These are phyloP conservation scores for Fusarium algeriense DNA, from an alignment of 2,329 filamentous ascomycete genomes.

Conservation along the genomic window DNA sequence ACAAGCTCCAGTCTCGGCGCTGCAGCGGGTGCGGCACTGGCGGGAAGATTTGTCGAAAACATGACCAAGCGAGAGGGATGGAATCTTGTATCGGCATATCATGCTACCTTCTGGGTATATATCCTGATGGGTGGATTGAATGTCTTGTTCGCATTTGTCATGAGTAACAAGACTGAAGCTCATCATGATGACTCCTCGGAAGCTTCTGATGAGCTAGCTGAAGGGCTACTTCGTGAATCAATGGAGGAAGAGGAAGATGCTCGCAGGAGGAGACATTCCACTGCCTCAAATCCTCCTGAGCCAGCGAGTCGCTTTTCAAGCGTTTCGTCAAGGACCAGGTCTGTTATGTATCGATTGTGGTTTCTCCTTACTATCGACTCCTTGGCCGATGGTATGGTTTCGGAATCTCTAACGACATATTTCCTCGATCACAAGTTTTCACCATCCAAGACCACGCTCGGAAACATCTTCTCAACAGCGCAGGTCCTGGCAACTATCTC, in stretches of 20 bases:
- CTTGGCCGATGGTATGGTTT: slow-evolving; percentile 74
- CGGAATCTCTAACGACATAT: slow-evolving; percentile 68
- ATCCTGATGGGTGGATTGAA: slow-evolving; percentile 66
- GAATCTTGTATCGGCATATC: slow-evolving; percentile 65
- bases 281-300: slow-evolving; percentile 24
- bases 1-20: slow-evolving; percentile 68
- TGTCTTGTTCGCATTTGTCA: slow-evolving; percentile 57
- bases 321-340: slow-evolving; percentile 69
- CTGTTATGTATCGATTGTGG: slow-evolving; percentile 74
- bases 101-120: slow-evolving; percentile 70
- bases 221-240: slow-evolving; percentile 45
- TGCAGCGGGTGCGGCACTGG: slow-evolving; percentile 64
- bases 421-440: slow-evolving; percentile 69
- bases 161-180: slow-evolving; percentile 67
- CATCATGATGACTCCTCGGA: slow-evolving; percentile 40
- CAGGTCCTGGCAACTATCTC: slow-evolving; percentile 67
- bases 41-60: slow-evolving; percentile 64
- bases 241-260: slow-evolving; percentile 23
- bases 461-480: slow-evolving; percentile 67
- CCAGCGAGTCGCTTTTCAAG: slow-evolving; percentile 58
- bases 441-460: slow-evolving; percentile 67
- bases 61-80: slow-evolving; percentile 61
- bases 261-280: slow-evolving; percentile 15
- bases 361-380: slow-evolving; percentile 74
- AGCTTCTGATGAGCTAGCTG: slow-evolving; percentile 35